These are phyloP conservation scores for Trichoderma simmonsii DNA, from an alignment of 2,329 filamentous ascomycete genomes.

Conservation along the genomic window DNA sequence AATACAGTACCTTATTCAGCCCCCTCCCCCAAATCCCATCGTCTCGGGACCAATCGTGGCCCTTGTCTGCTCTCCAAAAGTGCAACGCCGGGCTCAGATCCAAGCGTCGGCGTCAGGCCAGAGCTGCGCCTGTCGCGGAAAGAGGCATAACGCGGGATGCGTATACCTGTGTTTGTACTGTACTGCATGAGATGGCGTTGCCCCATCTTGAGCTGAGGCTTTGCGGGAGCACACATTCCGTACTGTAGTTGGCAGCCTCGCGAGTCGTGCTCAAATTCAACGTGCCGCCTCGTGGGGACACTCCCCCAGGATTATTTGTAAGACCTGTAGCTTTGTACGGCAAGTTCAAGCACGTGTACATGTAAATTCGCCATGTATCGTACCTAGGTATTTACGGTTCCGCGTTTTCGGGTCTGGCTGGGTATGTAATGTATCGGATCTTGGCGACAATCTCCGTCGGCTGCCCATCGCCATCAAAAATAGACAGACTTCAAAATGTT, in stretches of 20 bases:
- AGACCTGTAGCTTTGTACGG: not conserved
- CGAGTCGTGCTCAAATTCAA: not conserved
- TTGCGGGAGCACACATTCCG: not conserved
- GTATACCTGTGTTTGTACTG: not conserved
- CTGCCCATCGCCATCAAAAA: not conserved
- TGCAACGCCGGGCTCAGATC: not conserved
- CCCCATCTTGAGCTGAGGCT: not conserved
- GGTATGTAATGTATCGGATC: not conserved
- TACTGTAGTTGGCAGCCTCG: not conserved
- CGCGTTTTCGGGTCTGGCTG: not conserved
- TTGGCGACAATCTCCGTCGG: not conserved
- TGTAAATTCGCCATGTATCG: too few species aligned
- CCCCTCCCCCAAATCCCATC: not conserved
- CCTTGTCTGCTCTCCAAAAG: slow-evolving; percentile 5
- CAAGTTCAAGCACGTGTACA: not conserved
- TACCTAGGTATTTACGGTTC: not conserved
- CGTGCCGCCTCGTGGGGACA: not conserved
- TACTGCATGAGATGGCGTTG: not conserved
- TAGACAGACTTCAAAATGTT: too few species aligned
- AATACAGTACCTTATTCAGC: not conserved
- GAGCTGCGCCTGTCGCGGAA: not conserved
- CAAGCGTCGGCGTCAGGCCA: not conserved
- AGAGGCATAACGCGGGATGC: not conserved
- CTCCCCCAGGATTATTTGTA: not conserved
- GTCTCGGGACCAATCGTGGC: slow-evolving; percentile 6